Base-by-base conservation (phyloP, 441 rosid species). In the Aleurites moluccanus region DNA sequence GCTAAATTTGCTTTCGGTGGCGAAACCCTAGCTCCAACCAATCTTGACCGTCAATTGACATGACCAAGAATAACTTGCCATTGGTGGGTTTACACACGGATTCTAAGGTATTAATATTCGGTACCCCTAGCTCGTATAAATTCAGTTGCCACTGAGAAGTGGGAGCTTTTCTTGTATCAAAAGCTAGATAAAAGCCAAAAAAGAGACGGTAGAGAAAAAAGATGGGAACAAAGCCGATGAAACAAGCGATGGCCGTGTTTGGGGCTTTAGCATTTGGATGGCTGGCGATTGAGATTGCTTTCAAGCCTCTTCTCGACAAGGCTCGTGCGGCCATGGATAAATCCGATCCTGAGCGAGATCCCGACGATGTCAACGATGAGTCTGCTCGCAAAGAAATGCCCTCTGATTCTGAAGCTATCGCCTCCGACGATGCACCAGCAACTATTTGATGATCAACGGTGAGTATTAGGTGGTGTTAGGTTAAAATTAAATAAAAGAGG, bases 191-290 rank as follows among this genome's bases (percentile, higher is more conserved):
- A 18, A 50, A 49, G 18, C 20, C 13, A 28, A 14, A 27, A 10
- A 30, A 10, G 1, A 30, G 45, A 55, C 30, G 60, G 70, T 0
- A 63, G 7, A 2, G 18, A 23, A 35, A 21, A 10, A 53, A 78
- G 75, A 73, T 85, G 86, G 89, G 77, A 63, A 85, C 56, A 75
- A 85, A 85, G 64, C 78, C 78, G 10, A 64, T 81, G 78, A 94
- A 92, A 73, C 89, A 82, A 74, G 92, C 88, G 67, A 81, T 84
- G 71, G 83, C 82, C 64, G 96, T 88, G 23, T 80, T 87, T n/a
- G 92, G 96, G 60, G 94, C 90, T 11, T 84, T 92, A n/a, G 90
- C 91, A 7, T 75, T 92, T 6, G 92, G 91, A 50, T 90, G 91
- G 98, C 70, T 92, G 61, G 93, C 98, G 20, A 77, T 94, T 25